A percentile compares a stretch with the other conserved stretches of the same genome.
Evolutionary conservation across 805 yeast species (phyloP).

Genomic region (Wickerhamomyces rabaulensis): DNA sequence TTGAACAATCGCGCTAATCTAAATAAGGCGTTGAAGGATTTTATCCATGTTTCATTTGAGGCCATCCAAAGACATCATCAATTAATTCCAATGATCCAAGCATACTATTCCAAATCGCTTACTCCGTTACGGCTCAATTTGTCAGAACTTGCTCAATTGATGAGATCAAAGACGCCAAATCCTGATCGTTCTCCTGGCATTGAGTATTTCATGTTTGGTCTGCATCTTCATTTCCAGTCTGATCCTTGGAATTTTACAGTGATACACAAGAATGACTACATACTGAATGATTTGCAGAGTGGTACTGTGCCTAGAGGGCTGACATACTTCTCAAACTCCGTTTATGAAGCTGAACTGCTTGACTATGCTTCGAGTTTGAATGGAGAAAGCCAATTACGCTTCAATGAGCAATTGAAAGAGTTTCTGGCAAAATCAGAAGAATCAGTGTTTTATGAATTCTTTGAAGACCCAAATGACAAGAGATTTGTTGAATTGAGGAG

Average conservation of each 20-base stretch:
- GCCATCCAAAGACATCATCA: neutral
- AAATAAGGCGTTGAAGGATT: slow-evolving; percentile 2
- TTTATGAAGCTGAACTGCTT: slow-evolving; percentile 4
- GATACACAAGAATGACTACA: neutral
- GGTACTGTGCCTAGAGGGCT: slow-evolving; percentile 3
- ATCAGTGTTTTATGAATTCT: neutral
- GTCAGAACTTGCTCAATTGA: neutral
- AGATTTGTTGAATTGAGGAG: slow-evolving; percentile 1
- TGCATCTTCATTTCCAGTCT: slow-evolving; percentile 7
- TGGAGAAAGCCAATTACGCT: neutral
- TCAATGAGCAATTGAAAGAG: neutral
- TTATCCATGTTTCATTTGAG: slow-evolving; percentile 3
- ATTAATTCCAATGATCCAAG: slow-evolving; percentile 6
- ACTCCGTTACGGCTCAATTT: slow-evolving; percentile 4
- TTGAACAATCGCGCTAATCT: neutral
- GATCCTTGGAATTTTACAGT: slow-evolving; percentile 8
- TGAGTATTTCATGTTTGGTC: slow-evolving; percentile 6
- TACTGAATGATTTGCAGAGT: neutral
- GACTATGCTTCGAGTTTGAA: neutral
- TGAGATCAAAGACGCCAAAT: slow-evolving; percentile 1
- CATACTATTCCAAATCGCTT: slow-evolving; percentile 3
- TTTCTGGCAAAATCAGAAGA: neutral
- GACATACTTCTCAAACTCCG: slow-evolving; percentile 5
- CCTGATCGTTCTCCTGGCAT: neutral
- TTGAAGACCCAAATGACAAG: neutral